Conservation (phyloP, 306 rosid species). For the Herpetospermum pedunculosum region DNA sequence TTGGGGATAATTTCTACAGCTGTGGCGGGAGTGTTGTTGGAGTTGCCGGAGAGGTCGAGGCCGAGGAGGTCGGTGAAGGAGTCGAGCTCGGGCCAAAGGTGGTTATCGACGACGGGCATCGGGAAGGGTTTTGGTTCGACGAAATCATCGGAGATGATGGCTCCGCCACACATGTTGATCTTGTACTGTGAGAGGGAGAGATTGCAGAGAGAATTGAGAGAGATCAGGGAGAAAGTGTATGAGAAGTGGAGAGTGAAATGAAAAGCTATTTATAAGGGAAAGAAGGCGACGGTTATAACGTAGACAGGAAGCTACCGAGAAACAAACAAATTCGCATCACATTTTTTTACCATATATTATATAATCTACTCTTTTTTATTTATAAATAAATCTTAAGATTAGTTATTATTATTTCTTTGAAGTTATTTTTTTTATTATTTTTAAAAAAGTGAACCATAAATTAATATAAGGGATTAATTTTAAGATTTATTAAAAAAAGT, state of each 20-base stretch:
- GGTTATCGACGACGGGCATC: conserved; percentile 22
- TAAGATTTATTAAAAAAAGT: too few species aligned
- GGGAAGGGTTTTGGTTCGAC: conserved; percentile 35
- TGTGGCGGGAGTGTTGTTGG: neutral
- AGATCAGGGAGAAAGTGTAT: neutral
- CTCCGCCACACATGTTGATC: conserved; percentile 80
- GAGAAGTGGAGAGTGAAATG: neutral
- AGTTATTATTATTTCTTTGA: too few species aligned
- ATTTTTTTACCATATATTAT: neutral
- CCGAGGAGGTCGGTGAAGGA: conserved; percentile 51
- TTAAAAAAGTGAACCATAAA: too few species aligned
- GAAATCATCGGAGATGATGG: conserved; percentile 69
- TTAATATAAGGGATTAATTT: too few species aligned
- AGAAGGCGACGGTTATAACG: neutral
- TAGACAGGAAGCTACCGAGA: neutral
- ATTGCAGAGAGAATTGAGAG: neutral
- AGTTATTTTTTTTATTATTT: too few species aligned
- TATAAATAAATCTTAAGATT: too few species aligned
- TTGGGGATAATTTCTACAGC: neutral
- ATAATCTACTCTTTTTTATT: neutral
- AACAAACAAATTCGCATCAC: neutral
- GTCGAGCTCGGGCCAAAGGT: conserved; percentile 58
- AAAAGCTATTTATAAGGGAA: neutral
- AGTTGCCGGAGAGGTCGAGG: conserved; percentile 11
- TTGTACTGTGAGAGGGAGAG: neutral